A percentile compares a stretch with the other conserved stretches of the same genome.
These are phyloP conservation scores for Porcisia deanei DNA, from an alignment of 208 protist species.

Conservation along the genomic window DNA sequence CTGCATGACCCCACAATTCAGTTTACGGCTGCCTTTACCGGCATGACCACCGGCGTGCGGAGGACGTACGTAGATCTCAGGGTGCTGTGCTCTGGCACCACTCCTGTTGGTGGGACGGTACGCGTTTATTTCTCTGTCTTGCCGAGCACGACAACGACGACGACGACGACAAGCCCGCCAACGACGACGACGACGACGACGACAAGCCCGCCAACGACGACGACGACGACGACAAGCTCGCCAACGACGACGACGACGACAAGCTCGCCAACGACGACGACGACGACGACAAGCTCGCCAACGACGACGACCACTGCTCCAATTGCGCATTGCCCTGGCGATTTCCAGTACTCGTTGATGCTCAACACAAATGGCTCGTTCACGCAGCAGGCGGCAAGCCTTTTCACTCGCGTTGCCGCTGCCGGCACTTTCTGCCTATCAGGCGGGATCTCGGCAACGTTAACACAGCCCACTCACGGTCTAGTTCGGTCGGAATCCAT, in stretches of 20 bases:
- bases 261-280: slow-evolving; percentile 1
- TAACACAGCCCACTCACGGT: slow-evolving; percentile 13
- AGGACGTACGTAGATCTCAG: slow-evolving; percentile 25
- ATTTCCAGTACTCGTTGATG: slow-evolving; percentile 38
- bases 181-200: slow-evolving; percentile 36
- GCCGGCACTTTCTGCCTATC: slow-evolving; percentile 24
- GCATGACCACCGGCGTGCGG: slow-evolving; percentile 16
- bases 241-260: slow-evolving; percentile 25
- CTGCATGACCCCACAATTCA: slow-evolving; percentile 24
- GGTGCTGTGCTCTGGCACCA: slow-evolving; percentile 58
- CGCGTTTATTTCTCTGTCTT: slow-evolving; percentile 49
- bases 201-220: slow-evolving; percentile 1
- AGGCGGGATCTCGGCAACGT: slow-evolving; percentile 25
- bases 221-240: slow-evolving; percentile 10
- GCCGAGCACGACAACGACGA: slow-evolving; percentile 19
- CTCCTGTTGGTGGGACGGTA: slow-evolving; percentile 34
- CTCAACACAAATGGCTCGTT: slow-evolving; percentile 43
- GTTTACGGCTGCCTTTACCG: slow-evolving; percentile 39
- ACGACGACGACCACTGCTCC: slow-evolving; percentile 23
- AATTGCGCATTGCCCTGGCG: slow-evolving; percentile 30
- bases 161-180: slow-evolving; percentile 14
- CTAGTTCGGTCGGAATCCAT: slow-evolving; percentile 14
- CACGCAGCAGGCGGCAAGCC: slow-evolving; percentile 23
- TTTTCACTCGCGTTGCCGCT: slow-evolving; percentile 23
- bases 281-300: slow-evolving; percentile 10